Base-by-base conservation (phyloP, 176 grass and related monocot species). In the Oryza officinalis region DNA sequence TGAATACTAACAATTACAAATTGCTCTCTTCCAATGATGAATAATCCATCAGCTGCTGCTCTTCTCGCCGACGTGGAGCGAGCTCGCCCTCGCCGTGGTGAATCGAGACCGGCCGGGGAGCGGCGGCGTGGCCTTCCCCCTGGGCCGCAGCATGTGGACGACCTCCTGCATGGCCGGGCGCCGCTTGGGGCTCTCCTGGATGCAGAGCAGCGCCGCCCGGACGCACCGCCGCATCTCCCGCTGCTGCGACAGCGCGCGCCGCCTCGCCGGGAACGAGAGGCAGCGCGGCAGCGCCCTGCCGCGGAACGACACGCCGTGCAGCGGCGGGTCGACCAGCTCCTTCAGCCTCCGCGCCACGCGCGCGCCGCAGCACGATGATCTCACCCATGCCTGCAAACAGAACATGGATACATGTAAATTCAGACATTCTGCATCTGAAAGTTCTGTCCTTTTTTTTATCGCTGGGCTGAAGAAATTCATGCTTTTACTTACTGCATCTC, bases 201-300 rank as follows among this genome's bases (percentile, higher is more conserved):
- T 76, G 63, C 72, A 84, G 9, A 84, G 72, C 14, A 84, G 63
- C 2, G 72, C 43, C 10, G 32, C 44, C 2, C 15, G 61, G 14
- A 28, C n/a, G n/a, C 81, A 84, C 1, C 44, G 35, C 45, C 15
- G 47, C 22, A 67, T 40, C 61, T 26, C 41, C 22, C 44, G 47
- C 71, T 75, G 71, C 81, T 27, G 43, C 4, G 71, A 75, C 41
- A 83, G 28, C 2, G 3, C 13, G 2, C 10, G n/a, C 43, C 60
- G 33, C 71, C 71, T 73, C 18, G 43, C 43, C 27, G 60, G 71
- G 28, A 83, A 67, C 22, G 81, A 83, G 0, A 74, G 27, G 70
- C 81, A 83, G 23, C 4, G 32, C 0, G 79, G 79, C 65, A 71
- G 14, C 10, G n/a, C 33, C 49, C 49, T 13, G 79, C 79, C 0